Evolutionary conservation across 2,329 filamentous ascomycete genomes (phyloP), one percentile per base, ranked within the genome.

Genomic region (Claviceps sp.): DNA sequence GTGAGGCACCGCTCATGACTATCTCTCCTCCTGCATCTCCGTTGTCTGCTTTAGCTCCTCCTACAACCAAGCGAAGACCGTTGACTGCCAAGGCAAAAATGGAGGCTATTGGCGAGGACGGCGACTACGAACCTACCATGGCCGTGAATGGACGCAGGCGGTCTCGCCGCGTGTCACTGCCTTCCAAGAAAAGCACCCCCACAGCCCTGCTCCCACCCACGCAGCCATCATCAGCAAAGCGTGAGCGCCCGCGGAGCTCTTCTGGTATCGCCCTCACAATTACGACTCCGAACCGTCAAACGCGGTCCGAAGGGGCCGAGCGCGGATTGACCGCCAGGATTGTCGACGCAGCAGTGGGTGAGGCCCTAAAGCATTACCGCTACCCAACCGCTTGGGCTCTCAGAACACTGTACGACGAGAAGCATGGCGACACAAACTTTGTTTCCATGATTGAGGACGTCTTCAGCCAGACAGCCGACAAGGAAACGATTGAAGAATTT

Each of bases 351-450:
- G 78, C 78, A n/a, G 76, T 82, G 34, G 73, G 79, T 9, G 72
- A 80, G 59, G 79, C 79, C 5, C 63, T 84, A 48, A 67, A 71
- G 54, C 72, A 77, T 60, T 70, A 71, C 55, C 76, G 77, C 54
- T 82, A 79, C 61, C 77, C 78, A 51, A 83, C 79, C 8, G 81
- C 80, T 2, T 83, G 74, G 69, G 79, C 80, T 43, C 68, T 84
- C 54, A 72, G 78, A 50, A 74, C 72, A 14, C 69, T 82, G 54
- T 83, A 80, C 63, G 78, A 83, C 57, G 77, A 82, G 60, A 72
- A 75, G 54, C 70, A 70, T 45, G 63, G 67, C 41, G 71, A 81
- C 57, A 64, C 70, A 16, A 66, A 67, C 38, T 79, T 82, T 59
- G 67, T 82, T 53, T 65, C 70, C 55, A 74, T 82, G 70, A 66